Base-by-base conservation (phyloP, 208 protist species). In the Acanthamoeba sp. region DNA sequence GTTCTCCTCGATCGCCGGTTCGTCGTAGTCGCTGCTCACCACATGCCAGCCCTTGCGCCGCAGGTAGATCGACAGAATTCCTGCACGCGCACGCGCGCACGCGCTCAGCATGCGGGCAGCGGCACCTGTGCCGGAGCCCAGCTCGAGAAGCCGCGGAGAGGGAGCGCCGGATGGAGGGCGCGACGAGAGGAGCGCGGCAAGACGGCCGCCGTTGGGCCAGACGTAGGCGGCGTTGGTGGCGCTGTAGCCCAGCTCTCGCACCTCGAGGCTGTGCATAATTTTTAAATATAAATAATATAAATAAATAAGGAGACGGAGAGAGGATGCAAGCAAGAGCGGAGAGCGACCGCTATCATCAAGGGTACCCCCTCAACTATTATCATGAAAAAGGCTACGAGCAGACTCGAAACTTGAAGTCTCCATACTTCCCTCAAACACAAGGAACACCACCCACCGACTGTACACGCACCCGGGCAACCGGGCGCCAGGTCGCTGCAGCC, bases 1-100 rank as follows among this genome's bases (percentile, higher is more conserved):
- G 84, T 90, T 90, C 24, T 62, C 84, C 55, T 90, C 84, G n/a
- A 90, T 62, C 34, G 40, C 48, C 34, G 84, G 29, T 1, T 90
- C 84, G 29, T 90, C 50, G 38, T 90, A 90, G 84, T 90, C 84
- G 84, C 84, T 90, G 84, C 84, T 90, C 18, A 90, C 84, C 40
- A 90, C 84, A 9, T 27, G 55, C 48, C 48, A 69, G 2, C 84
- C 84, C 36, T 90, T 90, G 22, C 57, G n/a, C 24, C 84, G 27
- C 48, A 90, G 57, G 57, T n/a, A n/a, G n/a, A 90, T 90, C n/a
- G 29, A 36, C n/a, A 90, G 36, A 24, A 90, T 90, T 4, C 84
- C 84, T 90, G 50, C 50, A 55, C 64, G 14, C 64, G n/a, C 10
- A n/a, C 32, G 5, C 16, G 69, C 18, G 78, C 22, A 10, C 27